Base-by-base conservation (phyloP, 1,139 yeast genomes). In the Candida pseudocylindracea region DNA sequence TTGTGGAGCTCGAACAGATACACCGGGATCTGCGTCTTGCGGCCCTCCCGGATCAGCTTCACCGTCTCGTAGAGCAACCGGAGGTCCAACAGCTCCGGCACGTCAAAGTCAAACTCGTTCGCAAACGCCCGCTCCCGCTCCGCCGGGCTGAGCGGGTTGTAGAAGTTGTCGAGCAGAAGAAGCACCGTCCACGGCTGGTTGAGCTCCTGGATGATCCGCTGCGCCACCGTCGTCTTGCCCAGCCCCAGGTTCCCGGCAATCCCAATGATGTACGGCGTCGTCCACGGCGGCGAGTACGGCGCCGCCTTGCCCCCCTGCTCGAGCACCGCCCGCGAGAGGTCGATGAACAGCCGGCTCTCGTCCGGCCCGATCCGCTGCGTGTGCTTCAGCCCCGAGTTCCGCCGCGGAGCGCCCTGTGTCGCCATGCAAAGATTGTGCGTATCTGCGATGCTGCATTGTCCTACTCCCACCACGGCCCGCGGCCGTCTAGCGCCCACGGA, bases 161-260 rank as follows among this genome's bases (percentile, higher is more conserved):
- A 88, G 48, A 85, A 88, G 51, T 88, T 85, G 49, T 88, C 98
- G 55, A 83, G 64, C 2, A 94, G 78, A 29, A 88, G 51, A 37
- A 88, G 57, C n/a, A 88, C 85, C 0, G 96, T 81, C 95, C 96
- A 85, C 1, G 98, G 96, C 36, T 81, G 83, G 53, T 81, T 66
- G 42, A 85, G 64, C 38, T 72, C 71, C 36, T 74, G 68, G 36
- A 85, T 80, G 41, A 88, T 75, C 39, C 70, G 67, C 33, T 81
- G 73, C 0, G 96, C 91, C 24, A 88, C 79, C 26, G 93, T 76
- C 0, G 98, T 88, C 48, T 88, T 88, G 2, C 98, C 98, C 1
- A 93, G 78, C 2, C 96, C 98, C 15, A 93, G 76, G 35, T 78
- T 72, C 1, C 98, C 98, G 0, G 95, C 95, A 12, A 88, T 69